Base-by-base conservation (phyloP, 495 filamentous ascomycete species). In the Xylaria flabelliformis region DNA sequence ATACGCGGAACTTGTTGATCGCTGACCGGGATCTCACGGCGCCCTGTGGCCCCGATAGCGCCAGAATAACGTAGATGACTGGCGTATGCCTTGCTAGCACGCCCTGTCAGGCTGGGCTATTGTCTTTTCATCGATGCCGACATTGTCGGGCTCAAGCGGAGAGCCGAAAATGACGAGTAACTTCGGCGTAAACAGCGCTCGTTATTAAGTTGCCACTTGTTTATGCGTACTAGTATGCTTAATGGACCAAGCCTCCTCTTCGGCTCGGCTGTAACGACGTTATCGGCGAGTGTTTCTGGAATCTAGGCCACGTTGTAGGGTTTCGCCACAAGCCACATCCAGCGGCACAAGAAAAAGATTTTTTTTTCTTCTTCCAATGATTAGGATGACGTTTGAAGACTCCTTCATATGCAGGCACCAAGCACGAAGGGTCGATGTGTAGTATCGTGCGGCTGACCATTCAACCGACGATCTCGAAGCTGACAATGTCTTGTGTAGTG, bases 371-470 rank as follows among this genome's bases (percentile, higher is more conserved):
- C 63, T 13, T 34, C 34, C 15, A n/a, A 19, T 36, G 15, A 8
- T 67, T 36, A 41, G 55, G 29, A 67, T 21, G 34, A 42, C 19
- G 34, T 56, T 42, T 56, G 17, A 67, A 19, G 50, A 36, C 21
- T 56, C 10, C 65, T 21, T 56, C 50, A 56, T 41, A 67, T 56
- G 65, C 65, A 67, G 48, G 65, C 65, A 67, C 65, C 48, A 67
- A 21, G 36, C 50, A 24, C 21, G 65, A 56, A 39, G 29, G 50
- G 65, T 41, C 6, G 10, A 39, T 6, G 24, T 42, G 36, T 24
- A 0, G 61, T 64, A 19, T 42, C 46, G 26, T 55, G 65, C 65
- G 50, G 65, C 65, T 67, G 50, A 42, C 65, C 65, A 42, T 19
- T 21, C 34, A 67, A 21, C 26, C 36, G 34, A 7, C 36, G 48